Conservation (phyloP, 169 alveolate species). For the Neospora caninum region DNA sequence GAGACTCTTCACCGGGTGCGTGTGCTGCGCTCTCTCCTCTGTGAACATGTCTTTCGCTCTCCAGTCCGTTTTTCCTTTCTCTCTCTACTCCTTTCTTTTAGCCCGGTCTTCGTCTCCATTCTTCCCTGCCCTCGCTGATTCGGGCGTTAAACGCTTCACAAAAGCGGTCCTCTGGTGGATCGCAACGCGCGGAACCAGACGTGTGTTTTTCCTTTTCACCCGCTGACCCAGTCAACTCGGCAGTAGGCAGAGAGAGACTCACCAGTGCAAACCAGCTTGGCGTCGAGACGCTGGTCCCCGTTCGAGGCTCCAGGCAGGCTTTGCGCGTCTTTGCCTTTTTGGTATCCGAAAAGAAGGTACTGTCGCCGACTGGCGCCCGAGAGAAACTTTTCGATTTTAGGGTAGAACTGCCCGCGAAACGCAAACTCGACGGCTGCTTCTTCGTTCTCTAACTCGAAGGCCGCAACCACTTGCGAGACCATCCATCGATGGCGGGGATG, state of each 20-base stretch:
- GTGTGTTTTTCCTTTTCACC: too few species aligned
- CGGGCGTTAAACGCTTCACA: too few species aligned
- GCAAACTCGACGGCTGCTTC: conserved; percentile 43
- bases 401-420: conserved; percentile 35
- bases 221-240: too few species aligned
- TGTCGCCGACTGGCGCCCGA: conserved; percentile 40
- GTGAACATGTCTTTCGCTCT: too few species aligned
- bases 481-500: conserved; percentile 68
- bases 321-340: neutral
- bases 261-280: conserved; percentile 57
- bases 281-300: neutral
- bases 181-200: too few species aligned
- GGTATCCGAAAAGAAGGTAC: conserved; percentile 31
- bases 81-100: too few species aligned
- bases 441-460: conserved; percentile 32
- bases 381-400: conserved; percentile 46
- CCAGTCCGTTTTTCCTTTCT: too few species aligned
- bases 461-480: conserved; percentile 53
- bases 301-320: neutral
- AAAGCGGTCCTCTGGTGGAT: too few species aligned
- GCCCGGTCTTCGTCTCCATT: too few species aligned
- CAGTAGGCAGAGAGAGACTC: neutral
- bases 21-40: too few species aligned
- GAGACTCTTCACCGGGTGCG: too few species aligned
- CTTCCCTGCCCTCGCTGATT: too few species aligned